Base-by-base conservation (phyloP, 192 early-diverging fungal species). In the Podila verticillata region DNA sequence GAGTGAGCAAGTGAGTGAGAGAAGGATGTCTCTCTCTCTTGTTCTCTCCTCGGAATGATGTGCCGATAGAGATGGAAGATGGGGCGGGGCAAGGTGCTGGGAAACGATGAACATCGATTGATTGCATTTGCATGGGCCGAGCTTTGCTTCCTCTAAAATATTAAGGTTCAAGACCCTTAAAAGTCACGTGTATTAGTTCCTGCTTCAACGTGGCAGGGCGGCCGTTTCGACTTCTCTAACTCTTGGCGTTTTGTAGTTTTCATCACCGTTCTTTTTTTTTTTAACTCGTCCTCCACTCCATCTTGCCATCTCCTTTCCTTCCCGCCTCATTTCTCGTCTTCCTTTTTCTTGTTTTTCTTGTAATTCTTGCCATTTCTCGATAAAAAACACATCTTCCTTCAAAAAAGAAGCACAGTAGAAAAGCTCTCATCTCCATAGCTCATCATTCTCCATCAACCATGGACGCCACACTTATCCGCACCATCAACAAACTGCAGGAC, bases 401-500 rank as follows among this genome's bases (percentile, higher is more conserved):
- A 26, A 26, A 68, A 48, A 39, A 63, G 22, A 51, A 32, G 24
- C 49, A 22, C 3, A 15, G 15, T 44, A 44, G 13, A 15, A 44
- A 44, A 44, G 39, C 39, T 44, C 39, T 44, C 39, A 44, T 44
- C 39, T 15, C 39, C 65, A 32, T 31, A 28, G n/a, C 7, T 39
- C 49, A 35, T 66, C 22, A n/a, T 36, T 34, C 20, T 32, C 31
- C 19, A 17, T 44, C 12, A 47, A 57, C 48, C 49, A 89, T 89
- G 88, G 88, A 89, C 65, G 75, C 84, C 49, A 80, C 73, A 7
- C 68, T 89, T 57, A 89, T 89, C 68, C 84, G 84, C 57, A 89
- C 88, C 49, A 80, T 96, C 72, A 96, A 96, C 83, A 95, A 92
- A 69, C 89, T 96, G 36, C 95, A 96, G 82, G 95, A 96, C 82